Evolutionary conservation across 805 yeast species (phyloP).

Genomic region (Starmerella stigmatis): DNA sequence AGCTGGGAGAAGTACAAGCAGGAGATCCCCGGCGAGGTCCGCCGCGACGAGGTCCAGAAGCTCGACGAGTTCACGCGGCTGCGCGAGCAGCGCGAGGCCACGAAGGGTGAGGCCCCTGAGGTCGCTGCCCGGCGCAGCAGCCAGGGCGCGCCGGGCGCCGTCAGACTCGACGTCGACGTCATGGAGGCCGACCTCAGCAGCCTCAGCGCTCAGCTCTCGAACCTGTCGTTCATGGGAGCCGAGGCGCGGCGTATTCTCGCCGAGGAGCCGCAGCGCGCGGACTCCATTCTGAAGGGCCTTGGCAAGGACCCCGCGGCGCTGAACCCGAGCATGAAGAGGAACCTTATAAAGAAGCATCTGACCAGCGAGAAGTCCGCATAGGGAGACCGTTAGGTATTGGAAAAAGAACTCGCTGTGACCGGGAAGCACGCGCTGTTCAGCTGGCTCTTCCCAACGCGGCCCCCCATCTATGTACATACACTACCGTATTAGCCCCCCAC

Average conservation of each 20-base stretch:
- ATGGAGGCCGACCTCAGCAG: constrained; percentile 33
- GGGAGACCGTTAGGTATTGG: too few species aligned
- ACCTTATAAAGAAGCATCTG: constrained; percentile 53
- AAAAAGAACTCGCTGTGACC: too few species aligned
- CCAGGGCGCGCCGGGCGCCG: constrained; percentile 9
- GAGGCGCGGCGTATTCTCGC: constrained; percentile 28
- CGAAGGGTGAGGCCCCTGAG: constrained; percentile 20
- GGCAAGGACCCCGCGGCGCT: constrained; percentile 35
- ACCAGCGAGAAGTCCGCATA: constrained; percentile 5
- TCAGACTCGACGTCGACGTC: constrained; percentile 36
- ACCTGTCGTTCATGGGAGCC: constrained; percentile 16
- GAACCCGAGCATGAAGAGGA: constrained; percentile 52
- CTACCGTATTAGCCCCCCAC: too few species aligned
- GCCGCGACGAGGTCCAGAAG: constrained; percentile 52
- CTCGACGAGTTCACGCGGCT: constrained; percentile 45
- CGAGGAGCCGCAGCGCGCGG: constrained; percentile 32
- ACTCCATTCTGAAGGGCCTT: constrained; percentile 31
- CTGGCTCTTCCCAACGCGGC: too few species aligned
- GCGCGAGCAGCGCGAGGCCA: constrained; percentile 33
- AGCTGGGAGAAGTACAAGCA: constrained; percentile 72
- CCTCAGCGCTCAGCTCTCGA: constrained; percentile 31
- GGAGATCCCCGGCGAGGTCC: constrained; percentile 58
- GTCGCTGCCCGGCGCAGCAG: constrained; percentile 25
- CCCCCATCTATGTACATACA: too few species aligned
- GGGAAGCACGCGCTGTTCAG: too few species aligned